Evolutionary conservation across 805 yeast species (phyloP).

Genomic region (Yamadazyma insecticola): DNA sequence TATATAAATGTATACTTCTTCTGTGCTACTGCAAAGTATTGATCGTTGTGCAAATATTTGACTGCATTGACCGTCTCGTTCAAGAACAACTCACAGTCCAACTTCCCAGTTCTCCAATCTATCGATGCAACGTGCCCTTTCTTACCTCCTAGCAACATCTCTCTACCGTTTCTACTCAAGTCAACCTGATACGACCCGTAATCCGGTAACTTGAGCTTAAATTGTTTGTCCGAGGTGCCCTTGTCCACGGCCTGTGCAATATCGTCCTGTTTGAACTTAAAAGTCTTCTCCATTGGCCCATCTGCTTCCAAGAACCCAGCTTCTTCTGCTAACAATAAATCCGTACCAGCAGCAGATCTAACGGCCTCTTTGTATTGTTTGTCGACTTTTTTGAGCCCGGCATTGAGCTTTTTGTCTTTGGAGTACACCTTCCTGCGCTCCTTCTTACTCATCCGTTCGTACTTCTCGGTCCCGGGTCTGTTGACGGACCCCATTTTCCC

Average conservation of each 20-base stretch:
- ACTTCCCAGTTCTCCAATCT: constrained; percentile 88
- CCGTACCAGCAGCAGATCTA: constrained; percentile 81
- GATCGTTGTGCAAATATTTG: constrained; percentile 86
- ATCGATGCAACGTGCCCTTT: constrained; percentile 95
- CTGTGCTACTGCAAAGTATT: constrained; percentile 94
- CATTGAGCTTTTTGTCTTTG: constrained; percentile 58
- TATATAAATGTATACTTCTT: constrained; percentile 90
- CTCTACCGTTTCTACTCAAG: constrained; percentile 85
- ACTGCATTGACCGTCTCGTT: constrained; percentile 91
- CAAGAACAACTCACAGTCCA: constrained; percentile 77
- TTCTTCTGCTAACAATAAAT: constrained; percentile 77
- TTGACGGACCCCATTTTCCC: constrained; percentile 17
- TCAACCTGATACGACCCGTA: constrained; percentile 85
- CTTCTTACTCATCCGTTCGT: constrained; percentile 21
- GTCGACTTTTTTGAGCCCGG: constrained; percentile 65
- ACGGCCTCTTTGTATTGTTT: constrained; percentile 72
- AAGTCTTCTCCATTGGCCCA: constrained; percentile 86
- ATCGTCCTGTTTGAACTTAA: constrained; percentile 76
- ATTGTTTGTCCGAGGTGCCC: constrained; percentile 67
- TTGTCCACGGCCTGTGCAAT: constrained; percentile 72
- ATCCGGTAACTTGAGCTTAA: constrained; percentile 66
- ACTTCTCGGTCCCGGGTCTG: constrained; percentile 21
- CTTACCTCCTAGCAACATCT: constrained; percentile 75
- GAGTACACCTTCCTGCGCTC: constrained; percentile 24
- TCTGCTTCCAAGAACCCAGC: constrained; percentile 89